phyloP scores from a whole-genome alignment of 1,284 basidiomycete genomes.

The Trichosporon inkin region DNA sequence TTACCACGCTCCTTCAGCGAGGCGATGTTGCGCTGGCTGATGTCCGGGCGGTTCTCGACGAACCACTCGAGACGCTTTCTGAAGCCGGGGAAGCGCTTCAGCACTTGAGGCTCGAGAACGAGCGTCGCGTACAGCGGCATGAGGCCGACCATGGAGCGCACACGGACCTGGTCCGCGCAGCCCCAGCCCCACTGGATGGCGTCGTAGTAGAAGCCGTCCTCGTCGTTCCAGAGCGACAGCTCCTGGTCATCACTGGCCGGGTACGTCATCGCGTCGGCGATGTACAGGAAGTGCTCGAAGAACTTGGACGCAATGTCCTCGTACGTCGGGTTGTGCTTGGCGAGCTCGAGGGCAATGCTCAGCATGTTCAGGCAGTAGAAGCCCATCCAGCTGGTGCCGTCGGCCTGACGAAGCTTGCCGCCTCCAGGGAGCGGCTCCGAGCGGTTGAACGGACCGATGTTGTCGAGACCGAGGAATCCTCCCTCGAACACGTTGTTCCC shows the following conservation, averaged over 20 bases:
- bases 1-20: slow-evolving; percentile 80
- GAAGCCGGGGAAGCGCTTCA: slow-evolving; percentile 92
- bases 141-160: slow-evolving; percentile 87
- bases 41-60: slow-evolving; percentile 81
- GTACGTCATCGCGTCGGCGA: slow-evolving; percentile 96
- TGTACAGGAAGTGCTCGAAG: slow-evolving; percentile 87
- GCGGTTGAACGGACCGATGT: slow-evolving; percentile 96
- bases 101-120: slow-evolving; percentile 80
- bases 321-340: slow-evolving; percentile 95
- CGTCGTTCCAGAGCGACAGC: slow-evolving; percentile 85
- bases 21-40: slow-evolving; percentile 89
- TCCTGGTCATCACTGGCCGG: slow-evolving; percentile 67
- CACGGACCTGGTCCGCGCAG: slow-evolving; percentile 78
- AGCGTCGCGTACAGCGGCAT: slow-evolving; percentile 94
- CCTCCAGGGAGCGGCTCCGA: slow-evolving; percentile 95
- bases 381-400: slow-evolving; percentile 99
- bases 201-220: slow-evolving; percentile 98
- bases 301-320: slow-evolving; percentile 98
- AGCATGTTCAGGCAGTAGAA: slow-evolving; percentile 87
- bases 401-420: slow-evolving; percentile 85
- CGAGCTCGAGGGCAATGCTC: slow-evolving; percentile 93
- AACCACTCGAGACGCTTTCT: slow-evolving; percentile 98
- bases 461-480: slow-evolving; percentile 95
- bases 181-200: slow-evolving; percentile 85
- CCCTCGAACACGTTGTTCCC: slow-evolving; percentile 98